A percentile compares a stretch with the other conserved stretches of the same genome.
phyloP scores from a whole-genome alignment of 1,139 yeast species.

The Debaryomycetaceae sp. region DNA sequence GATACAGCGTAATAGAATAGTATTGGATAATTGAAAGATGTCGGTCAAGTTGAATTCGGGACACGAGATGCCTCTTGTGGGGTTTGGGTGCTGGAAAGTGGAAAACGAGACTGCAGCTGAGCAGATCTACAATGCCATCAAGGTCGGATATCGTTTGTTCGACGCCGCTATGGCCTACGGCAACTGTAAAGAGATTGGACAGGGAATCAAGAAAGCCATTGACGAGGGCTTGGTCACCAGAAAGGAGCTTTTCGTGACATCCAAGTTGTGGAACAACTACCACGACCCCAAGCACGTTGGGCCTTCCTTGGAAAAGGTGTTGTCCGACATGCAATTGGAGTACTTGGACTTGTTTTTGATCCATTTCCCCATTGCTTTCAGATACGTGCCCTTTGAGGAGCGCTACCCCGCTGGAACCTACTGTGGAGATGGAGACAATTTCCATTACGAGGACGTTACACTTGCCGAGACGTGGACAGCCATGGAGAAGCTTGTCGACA shows the following conservation, averaged over 20 bases:
- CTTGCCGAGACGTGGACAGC: slow-evolving; percentile 78
- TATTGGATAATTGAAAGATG: slow-evolving; percentile 11
- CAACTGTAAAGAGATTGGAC: slow-evolving; percentile 71
- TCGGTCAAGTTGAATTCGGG: slow-evolving; percentile 57
- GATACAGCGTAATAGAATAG: too few species aligned
- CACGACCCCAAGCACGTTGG: slow-evolving; percentile 64
- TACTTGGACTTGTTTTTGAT: slow-evolving; percentile 72
- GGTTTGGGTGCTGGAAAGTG: slow-evolving; percentile 70
- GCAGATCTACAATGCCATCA: slow-evolving; percentile 62
- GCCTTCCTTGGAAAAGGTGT: slow-evolving; percentile 57
- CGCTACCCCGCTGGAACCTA: slow-evolving; percentile 75
- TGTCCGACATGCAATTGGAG: slow-evolving; percentile 62
- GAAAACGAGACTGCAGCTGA: slow-evolving; percentile 54
- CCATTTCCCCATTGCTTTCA: slow-evolving; percentile 79
- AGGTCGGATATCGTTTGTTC: slow-evolving; percentile 68
- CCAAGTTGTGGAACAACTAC: slow-evolving; percentile 78
- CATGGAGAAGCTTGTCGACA: slow-evolving; percentile 54
- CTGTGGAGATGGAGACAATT: slow-evolving; percentile 56
- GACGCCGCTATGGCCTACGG: slow-evolving; percentile 82
- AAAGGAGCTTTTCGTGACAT: slow-evolving; percentile 69
- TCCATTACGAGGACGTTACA: slow-evolving; percentile 67
- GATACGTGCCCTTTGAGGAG: slow-evolving; percentile 66
- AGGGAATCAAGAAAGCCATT: slow-evolving; percentile 62
- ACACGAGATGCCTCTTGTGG: slow-evolving; percentile 57
- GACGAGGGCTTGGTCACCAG: slow-evolving; percentile 66